Base-by-base conservation (phyloP, 305 asterid species). In the Fraxinus baroniana region DNA sequence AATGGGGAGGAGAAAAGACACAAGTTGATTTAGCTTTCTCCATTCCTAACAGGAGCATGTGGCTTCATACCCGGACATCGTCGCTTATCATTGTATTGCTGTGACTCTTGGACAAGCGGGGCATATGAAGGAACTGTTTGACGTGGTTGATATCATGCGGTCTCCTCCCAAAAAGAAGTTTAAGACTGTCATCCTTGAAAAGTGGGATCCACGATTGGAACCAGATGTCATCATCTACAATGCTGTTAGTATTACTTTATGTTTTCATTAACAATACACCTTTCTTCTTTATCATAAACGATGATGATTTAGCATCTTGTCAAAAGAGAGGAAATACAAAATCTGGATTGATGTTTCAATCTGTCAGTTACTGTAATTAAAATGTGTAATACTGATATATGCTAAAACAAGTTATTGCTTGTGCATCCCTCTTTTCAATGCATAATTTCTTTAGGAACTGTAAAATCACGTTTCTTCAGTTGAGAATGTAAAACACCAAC, bases 61-160 rank as follows among this genome's bases (percentile, higher is more conserved):
- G 91, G 89, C 93, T 84, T 86, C 94, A 2, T 95, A 95, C 84
- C 99, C 99, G 17, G 98, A 94, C 83, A 85, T 91, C 74, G 98
- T 92, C 75, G 95, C 98, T 62, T 95, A 95, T 88, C 98, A 83
- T 83, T 90, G 90, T 80, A 92, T 95, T 74, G 94, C 97, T 86
- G 97, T 95, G 88, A 91, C 97, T 82, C 98, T 95, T 90, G 99
- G 99, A 85, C 99, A 94, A 94, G 98, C 98, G 41, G 99, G 99
- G 71, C 85, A 93, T 84, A 90, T 95, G 95, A 93, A 91, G 89
- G 99, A 95, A 87, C 91, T 95, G 20, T 95, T 95, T 83, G 92
- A 94, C 52, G 94, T 94, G 86, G 94, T 95, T 37, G 99, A 95
- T 87, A 90, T 87, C 83, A 94, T 95, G 99, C 89, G 87, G 36